A percentile compares a stretch with the other conserved stretches of the same genome.
phyloP scores from a whole-genome alignment of 2,329 filamentous ascomycete genomes.

The Bipolaris gigantea region DNA sequence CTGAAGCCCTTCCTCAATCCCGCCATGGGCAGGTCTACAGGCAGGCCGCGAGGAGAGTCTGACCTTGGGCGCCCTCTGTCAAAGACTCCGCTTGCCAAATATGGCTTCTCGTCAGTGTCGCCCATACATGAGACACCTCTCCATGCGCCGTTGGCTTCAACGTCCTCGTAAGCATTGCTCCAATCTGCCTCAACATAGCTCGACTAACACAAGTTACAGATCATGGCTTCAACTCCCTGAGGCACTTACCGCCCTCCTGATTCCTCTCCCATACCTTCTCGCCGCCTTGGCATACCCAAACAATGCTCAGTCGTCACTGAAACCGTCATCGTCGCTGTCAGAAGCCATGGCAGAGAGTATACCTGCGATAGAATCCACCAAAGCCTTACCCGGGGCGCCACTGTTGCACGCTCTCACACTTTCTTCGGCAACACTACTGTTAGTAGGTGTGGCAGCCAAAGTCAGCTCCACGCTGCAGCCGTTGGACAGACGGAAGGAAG shows the following conservation, averaged over 20 bases:
- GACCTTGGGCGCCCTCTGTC: conserved; percentile 47
- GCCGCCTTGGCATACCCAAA: conserved; percentile 51
- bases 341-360: conserved; percentile 27
- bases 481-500: conserved; percentile 42
- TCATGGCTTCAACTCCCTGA: conserved; percentile 48
- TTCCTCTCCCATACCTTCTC: conserved; percentile 54
- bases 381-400: conserved; percentile 24
- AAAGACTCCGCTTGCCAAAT: conserved; percentile 26
- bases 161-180: conserved; percentile 27
- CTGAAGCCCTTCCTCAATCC: conserved; percentile 33
- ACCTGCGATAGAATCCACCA: conserved; percentile 12
- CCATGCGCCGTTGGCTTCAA: conserved; percentile 10
- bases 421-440: conserved; percentile 51
- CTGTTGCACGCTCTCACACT: conserved; percentile 51
- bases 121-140: conserved; percentile 38
- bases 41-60: conserved; percentile 49
- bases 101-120: conserved; percentile 41
- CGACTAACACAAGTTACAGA: conserved; percentile 21
- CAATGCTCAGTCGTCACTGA: conserved; percentile 15
- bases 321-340: conserved; percentile 25
- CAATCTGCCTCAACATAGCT: neutral
- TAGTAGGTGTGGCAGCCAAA: conserved; percentile 48
- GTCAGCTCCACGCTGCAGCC: conserved; percentile 33
- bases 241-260: conserved; percentile 53
- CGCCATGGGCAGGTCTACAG: conserved; percentile 29